A percentile compares a stretch with the other conserved stretches of the same genome.
These are phyloP conservation scores for Vicia villosa DNA, from an alignment of 306 rosid species.

Conservation along the genomic window DNA sequence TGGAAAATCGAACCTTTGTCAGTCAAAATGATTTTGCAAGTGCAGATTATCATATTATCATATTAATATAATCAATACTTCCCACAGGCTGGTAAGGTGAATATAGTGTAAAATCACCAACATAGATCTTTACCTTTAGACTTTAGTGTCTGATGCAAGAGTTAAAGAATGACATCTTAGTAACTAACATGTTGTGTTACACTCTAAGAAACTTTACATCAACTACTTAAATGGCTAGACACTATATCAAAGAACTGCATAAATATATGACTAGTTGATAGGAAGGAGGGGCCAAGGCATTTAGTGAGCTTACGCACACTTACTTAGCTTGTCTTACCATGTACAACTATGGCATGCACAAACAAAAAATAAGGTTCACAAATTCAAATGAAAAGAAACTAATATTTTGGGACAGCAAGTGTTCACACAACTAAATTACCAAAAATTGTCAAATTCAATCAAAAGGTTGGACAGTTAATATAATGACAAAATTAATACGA, in stretches of 20 bases:
- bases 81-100: not conserved
- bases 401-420: slow-evolving; percentile 7
- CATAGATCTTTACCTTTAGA: not conserved
- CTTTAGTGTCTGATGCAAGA: not conserved
- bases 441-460: slow-evolving; percentile 17
- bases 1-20: not conserved
- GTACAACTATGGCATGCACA: slow-evolving; percentile 4
- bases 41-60: slow-evolving; percentile 13
- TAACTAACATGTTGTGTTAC: not conserved
- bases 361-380: slow-evolving; percentile 4
- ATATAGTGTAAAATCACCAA: slow-evolving; percentile 4
- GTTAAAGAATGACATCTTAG: not conserved
- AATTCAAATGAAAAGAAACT: slow-evolving; percentile 25
- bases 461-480: slow-evolving; percentile 23
- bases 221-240: not conserved
- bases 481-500: slow-evolving; percentile 28
- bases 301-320: not conserved
- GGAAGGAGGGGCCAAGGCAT: not conserved
- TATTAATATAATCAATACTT: slow-evolving; percentile 11
- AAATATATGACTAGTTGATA: not conserved
- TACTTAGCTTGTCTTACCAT: slow-evolving; percentile 3
- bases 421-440: slow-evolving; percentile 28
- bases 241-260: not conserved
- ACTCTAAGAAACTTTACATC: not conserved
- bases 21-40: slow-evolving; percentile 25